phyloP scores from a whole-genome alignment of 2,329 filamentous ascomycete species.

The Sclerotinia borealis region DNA sequence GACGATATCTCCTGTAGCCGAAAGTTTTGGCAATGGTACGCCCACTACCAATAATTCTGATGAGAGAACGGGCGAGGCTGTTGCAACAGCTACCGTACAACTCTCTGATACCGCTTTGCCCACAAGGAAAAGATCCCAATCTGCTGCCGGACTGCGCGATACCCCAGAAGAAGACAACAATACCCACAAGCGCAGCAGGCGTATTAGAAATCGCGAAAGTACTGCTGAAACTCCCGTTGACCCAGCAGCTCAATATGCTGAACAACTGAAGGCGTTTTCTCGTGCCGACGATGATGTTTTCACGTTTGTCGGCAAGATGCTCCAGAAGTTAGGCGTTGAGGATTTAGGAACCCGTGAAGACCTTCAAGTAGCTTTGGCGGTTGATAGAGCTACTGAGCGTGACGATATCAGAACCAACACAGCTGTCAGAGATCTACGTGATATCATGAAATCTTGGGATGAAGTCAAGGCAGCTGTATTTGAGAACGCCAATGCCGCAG shows the following conservation, averaged over 20 bases:
- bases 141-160: constrained; percentile 52
- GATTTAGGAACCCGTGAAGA: constrained; percentile 29
- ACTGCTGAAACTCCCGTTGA: constrained; percentile 44
- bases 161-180: constrained; percentile 50
- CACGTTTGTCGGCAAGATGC: constrained; percentile 24
- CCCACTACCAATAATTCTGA: constrained; percentile 18
- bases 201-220: constrained; percentile 55
- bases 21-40: constrained; percentile 16
- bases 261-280: constrained; percentile 42
- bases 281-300: constrained; percentile 31
- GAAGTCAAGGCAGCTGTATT: constrained; percentile 34
- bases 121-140: constrained; percentile 57
- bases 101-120: constrained; percentile 25
- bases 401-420: constrained; percentile 24
- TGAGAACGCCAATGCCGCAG: constrained; percentile 28
- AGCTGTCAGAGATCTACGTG: constrained; percentile 34
- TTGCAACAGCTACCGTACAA: constrained; percentile 22
- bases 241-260: constrained; percentile 45
- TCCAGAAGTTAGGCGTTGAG: constrained; percentile 28
- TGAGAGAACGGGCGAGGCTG: constrained; percentile 18
- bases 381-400: constrained; percentile 16
- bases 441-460: constrained; percentile 35
- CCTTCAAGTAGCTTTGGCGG: constrained; percentile 24
- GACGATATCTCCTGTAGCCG: constrained; percentile 22
- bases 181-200: constrained; percentile 58